phyloP scores from a whole-genome alignment of 2,329 filamentous ascomycete genomes.

The Aspergillus udagawae region DNA sequence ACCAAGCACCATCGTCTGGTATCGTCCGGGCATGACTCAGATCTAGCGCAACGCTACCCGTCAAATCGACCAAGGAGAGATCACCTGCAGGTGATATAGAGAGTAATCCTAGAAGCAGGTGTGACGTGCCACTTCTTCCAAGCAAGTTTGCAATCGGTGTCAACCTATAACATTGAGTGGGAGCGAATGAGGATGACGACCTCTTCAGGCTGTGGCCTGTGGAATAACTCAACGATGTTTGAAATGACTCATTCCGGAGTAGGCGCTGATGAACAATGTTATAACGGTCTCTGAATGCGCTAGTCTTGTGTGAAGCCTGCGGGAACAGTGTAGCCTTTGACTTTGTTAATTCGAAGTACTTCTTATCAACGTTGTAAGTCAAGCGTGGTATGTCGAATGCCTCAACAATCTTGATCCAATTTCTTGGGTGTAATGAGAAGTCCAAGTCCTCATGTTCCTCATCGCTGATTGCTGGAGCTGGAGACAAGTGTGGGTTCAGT shows the following conservation, averaged over 20 bases:
- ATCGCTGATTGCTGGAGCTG: conserved; percentile 41
- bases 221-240: conserved; percentile 68
- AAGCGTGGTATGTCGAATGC: conserved; percentile 76
- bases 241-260: conserved; percentile 88
- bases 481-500: conserved; percentile 33
- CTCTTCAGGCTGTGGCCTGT: conserved; percentile 53
- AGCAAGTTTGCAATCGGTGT: conserved; percentile 75
- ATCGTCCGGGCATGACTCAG: conserved; percentile 75
- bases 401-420: conserved; percentile 78
- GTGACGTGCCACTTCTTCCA: conserved; percentile 76
- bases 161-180: conserved; percentile 73
- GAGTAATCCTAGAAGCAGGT: conserved; percentile 82
- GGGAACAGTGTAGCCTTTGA: conserved; percentile 70
- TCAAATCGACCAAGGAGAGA: conserved; percentile 78
- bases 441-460: conserved; percentile 56
- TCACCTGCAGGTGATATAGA: conserved; percentile 75
- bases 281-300: conserved; percentile 83
- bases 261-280: conserved; percentile 89
- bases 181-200: conserved; percentile 53
- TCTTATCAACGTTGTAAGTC: conserved; percentile 58
- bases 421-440: conserved; percentile 65
- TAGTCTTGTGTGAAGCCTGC: conserved; percentile 73
- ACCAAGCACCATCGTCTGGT: conserved; percentile 84
- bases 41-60: conserved; percentile 82
- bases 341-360: conserved; percentile 77